Evolutionary conservation across 352 stramenopile genomes (phyloP).

Genomic region (Phytophthora ohioensis): DNA sequence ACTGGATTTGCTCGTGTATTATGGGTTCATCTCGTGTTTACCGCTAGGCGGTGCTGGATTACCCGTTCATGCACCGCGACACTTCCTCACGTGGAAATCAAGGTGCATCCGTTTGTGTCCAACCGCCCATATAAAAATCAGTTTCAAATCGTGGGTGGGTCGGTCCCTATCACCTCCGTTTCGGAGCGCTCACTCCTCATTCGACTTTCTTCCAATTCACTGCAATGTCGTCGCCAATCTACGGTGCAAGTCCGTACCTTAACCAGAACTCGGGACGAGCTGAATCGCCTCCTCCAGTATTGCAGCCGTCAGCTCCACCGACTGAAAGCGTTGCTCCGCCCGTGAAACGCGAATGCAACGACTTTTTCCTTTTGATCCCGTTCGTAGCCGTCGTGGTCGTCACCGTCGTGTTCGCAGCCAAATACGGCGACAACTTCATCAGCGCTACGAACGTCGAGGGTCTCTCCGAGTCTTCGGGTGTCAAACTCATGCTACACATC

Average conservation of each 20-base stretch:
- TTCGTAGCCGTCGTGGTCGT: constrained; percentile 65
- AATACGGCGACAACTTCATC: constrained; percentile 74
- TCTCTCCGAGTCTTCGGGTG: constrained; percentile 48
- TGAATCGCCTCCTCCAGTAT: constrained; percentile 17
- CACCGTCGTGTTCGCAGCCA: constrained; percentile 57
- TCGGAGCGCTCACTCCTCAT: constrained; percentile 14
- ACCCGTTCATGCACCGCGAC: not conserved
- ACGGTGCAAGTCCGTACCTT: constrained; percentile 31
- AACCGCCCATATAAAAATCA: constrained; percentile 19
- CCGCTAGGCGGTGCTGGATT: not conserved
- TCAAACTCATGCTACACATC: constrained; percentile 69
- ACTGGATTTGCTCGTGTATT: not conserved
- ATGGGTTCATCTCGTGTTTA: not conserved
- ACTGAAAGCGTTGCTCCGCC: constrained; percentile 12
- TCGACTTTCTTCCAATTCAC: not conserved
- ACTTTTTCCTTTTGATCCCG: constrained; percentile 77
- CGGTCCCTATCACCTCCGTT: not conserved
- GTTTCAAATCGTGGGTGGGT: constrained; percentile 2
- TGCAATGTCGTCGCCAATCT: constrained; percentile 35
- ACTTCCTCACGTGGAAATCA: not conserved
- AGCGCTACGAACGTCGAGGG: constrained; percentile 53
- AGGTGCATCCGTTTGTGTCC: constrained; percentile 13
- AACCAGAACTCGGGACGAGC: constrained; percentile 21
- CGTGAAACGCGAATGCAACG: constrained; percentile 69
- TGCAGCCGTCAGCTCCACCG: constrained; percentile 20